These are phyloP conservation scores for Aspergillus pseudonomiae DNA, from an alignment of 2,329 filamentous ascomycete genomes.

Conservation along the genomic window DNA sequence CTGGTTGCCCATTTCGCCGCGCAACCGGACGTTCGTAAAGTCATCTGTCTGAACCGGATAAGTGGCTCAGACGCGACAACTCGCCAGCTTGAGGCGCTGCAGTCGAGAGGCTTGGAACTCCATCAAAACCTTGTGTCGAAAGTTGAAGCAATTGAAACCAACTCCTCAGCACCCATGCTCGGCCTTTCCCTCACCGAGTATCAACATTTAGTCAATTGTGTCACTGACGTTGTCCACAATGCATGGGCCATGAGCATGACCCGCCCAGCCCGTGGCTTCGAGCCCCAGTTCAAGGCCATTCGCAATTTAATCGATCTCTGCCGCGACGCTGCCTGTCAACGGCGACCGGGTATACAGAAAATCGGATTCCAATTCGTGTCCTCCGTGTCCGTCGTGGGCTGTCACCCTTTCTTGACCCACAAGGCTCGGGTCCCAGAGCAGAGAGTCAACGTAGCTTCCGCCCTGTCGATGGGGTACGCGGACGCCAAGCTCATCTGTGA, in stretches of 20 bases:
- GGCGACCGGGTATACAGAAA: conserved; percentile 12
- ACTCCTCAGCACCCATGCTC: conserved; percentile 53
- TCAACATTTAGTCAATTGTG: conserved; percentile 35
- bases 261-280: conserved; percentile 21
- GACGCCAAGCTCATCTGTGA: conserved; percentile 58
- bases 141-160: conserved; percentile 51
- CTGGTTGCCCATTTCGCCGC: conserved; percentile 40
- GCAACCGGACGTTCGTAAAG: conserved; percentile 29
- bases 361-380: conserved; percentile 47
- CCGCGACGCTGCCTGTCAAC: conserved; percentile 27
- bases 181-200: conserved; percentile 51
- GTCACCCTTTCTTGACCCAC: conserved; percentile 29
- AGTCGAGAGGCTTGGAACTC: conserved; percentile 27
- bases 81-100: conserved; percentile 41
- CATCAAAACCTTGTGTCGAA: conserved; percentile 32
- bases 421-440: conserved; percentile 49
- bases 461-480: conserved; percentile 53
- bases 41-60: conserved; percentile 54
- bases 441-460: conserved; percentile 42
- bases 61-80: conserved; percentile 26
- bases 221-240: conserved; percentile 50
- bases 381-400: conserved; percentile 45
- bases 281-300: conserved; percentile 45
- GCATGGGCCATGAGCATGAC: conserved; percentile 33
- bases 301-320: conserved; percentile 55